A percentile compares a stretch with the other conserved stretches of the same genome.
phyloP scores from a whole-genome alignment of 345 rosid species.

The Ceriops zippeliana region DNA sequence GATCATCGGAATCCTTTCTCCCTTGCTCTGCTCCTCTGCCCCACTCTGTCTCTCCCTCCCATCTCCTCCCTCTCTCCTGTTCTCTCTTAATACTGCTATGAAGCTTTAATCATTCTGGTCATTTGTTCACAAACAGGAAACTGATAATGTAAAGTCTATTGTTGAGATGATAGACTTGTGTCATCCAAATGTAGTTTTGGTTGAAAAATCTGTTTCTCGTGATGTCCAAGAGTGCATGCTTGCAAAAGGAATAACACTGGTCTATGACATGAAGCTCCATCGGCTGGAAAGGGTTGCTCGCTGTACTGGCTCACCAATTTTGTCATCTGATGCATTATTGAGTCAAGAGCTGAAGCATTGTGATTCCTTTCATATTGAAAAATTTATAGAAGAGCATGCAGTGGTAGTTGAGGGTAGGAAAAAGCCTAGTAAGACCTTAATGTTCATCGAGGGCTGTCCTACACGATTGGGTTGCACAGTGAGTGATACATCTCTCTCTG shows the following conservation, averaged over 20 bases:
- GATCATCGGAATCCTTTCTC: too few relatives aligned
- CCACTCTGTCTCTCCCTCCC: too few relatives aligned
- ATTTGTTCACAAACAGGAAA: conserved; percentile 48
- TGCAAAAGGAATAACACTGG: conserved; percentile 66
- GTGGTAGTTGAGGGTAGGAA: conserved; percentile 61
- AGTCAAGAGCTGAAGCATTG: conserved; percentile 69
- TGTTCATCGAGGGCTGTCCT: conserved; percentile 91
- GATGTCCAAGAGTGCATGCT: conserved; percentile 75
- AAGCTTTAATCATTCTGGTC: conserved; percentile 18
- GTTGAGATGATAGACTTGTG: conserved; percentile 54
- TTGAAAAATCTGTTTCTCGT: conserved; percentile 84
- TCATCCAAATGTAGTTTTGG: conserved; percentile 77
- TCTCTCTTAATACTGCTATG: too few relatives aligned
- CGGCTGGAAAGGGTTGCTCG: conserved; percentile 80
- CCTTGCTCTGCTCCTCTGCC: too few relatives aligned
- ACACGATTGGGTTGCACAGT: conserved; percentile 85
- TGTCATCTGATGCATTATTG: conserved; percentile 49
- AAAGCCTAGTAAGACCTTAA: conserved; percentile 75
- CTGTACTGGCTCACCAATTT: conserved; percentile 72
- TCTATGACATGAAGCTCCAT: conserved; percentile 88
- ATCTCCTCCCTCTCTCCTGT: too few relatives aligned
- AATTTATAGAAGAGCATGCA: conserved; percentile 75
- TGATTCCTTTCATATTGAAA: conserved; percentile 76
- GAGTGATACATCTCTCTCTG: conserved; percentile 3
- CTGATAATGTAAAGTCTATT: conserved; percentile 50